Base-by-base conservation (phyloP, 257 asterid genomes). In the Penstemon davidsonii region DNA sequence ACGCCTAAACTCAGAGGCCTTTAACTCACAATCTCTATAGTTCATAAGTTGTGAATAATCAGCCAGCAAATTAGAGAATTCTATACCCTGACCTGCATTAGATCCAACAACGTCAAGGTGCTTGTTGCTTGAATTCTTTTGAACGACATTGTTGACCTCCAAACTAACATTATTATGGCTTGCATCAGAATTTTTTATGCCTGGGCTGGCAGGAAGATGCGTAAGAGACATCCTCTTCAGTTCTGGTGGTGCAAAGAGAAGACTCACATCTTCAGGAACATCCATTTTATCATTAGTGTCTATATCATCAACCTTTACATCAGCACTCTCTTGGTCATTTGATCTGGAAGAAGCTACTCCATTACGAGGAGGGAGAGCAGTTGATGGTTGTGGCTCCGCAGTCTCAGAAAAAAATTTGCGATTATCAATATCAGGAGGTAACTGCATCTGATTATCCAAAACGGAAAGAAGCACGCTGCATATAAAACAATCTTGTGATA, bases 401-500 rank as follows among this genome's bases (percentile, higher is more conserved):
- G 58, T 69, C 60, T 77, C 88, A 64, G 78, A 37, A 74, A 87
- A 62, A 77, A 73, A 78, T 74, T 81, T 85, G 78, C 80, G 69
- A 47, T 71, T 75, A 75, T 93, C 96, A 67, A 93, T 84, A 70
- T 82, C 96, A 72, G 83, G 78, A 84, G 97, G 99, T 76, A 93
- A 80, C 78, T 81, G 96, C 89, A 93, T 80, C 83, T 82, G 94
- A 82, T 95, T 87, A 63, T 87, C 97, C 84, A 93, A 80, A 80
- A 93, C 85, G 58, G 90, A 80, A 74, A 93, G 99, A 76, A 93
- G 97, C 61, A 90, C 96, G 77, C 99, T 93, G 99, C 86, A 80
- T 2, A 50, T 37, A 73, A 64, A 82, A 73, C 53, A 59, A 46
- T 19, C 39, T 15, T 19, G 66, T 68, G 68, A 59, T 15, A 59